These are phyloP conservation scores for Amphirosellinia nigrospora DNA, from an alignment of 495 filamentous ascomycete species.

Conservation along the genomic window DNA sequence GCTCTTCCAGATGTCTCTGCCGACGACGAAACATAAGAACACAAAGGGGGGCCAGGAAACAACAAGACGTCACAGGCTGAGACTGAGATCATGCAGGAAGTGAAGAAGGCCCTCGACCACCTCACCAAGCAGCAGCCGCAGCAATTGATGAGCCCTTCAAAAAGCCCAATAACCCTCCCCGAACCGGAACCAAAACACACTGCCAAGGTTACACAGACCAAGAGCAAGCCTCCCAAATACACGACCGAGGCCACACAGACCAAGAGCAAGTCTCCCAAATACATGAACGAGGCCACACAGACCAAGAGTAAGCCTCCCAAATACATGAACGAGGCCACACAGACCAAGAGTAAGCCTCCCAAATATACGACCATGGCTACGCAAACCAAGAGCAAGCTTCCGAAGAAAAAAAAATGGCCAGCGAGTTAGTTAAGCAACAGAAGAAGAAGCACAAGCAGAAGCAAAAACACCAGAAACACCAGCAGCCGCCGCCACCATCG, in stretches of 20 bases:
- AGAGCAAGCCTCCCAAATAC: background rate
- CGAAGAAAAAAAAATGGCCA: background rate
- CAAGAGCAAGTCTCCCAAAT: background rate
- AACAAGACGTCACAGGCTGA: background rate
- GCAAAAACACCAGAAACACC: background rate
- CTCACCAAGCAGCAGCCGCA: background rate
- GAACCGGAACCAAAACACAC: background rate
- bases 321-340: background rate
- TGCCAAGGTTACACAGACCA: background rate
- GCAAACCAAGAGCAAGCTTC: background rate
- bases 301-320: background rate
- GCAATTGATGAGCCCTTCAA: background rate
- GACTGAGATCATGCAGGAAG: background rate
- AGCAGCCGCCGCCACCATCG: background rate
- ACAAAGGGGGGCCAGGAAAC: background rate
- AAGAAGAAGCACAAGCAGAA: background rate
- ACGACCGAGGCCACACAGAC: background rate
- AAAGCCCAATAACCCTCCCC: background rate
- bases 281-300: background rate
- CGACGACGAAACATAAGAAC: too few species aligned
- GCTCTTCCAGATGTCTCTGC: background rate
- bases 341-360: background rate
- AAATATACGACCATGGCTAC: background rate
- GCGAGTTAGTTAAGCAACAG: background rate
- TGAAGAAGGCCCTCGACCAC: background rate